Base-by-base conservation (phyloP, 2,329 filamentous ascomycete genomes). In the Colletotrichum gloeosporioides region DNA sequence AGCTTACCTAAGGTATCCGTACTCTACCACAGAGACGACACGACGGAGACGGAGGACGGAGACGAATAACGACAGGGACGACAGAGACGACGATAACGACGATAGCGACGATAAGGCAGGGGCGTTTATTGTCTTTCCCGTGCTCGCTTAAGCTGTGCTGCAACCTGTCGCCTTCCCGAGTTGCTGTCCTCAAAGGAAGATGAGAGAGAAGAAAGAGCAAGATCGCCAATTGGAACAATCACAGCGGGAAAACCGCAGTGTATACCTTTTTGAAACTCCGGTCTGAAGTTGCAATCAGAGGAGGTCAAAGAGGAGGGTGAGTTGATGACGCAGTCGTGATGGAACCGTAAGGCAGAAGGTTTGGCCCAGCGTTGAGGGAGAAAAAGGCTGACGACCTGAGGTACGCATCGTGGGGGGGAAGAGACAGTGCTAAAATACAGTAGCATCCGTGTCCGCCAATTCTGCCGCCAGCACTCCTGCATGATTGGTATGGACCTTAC, bases 271-370 rank as follows among this genome's bases (percentile, higher is more conserved):
- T 63, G 59, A 63, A 63, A 63, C 59, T 32, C 10, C 6, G 59
- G 22, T 63, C 31, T 34, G 59, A 36, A 36, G n/a, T 31, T n/a
- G 59, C 12, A 4, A 22, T 1, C 18, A 39, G 36, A 39, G 59
- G n/a, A 18, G n/a, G 59, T 32, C 59, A 34, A 63, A 22, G 59
- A 63, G 36, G 55, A 32, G 57, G 6, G 25, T 8, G 12, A 18
- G 18, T 53, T 67, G 72, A 76, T 77, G 75, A 77, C 75, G 75
- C 72, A 77, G 64, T 29, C 29, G 66, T 71, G 75, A 75, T 67
- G 72, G 22, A 59, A 64, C 57, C 62, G 67, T 64, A 29, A 74
- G 53, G 27, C 62, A 32, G 55, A 75, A 71, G 71, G 71, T 77
- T 77, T 75, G 66, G 36, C 27, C 44, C 49, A 49, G 64, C 31